Evolutionary conservation across 805 yeast genomes (phyloP), one percentile per base, ranked within the genome.

Genomic region (Ogataea pilisensis): DNA sequence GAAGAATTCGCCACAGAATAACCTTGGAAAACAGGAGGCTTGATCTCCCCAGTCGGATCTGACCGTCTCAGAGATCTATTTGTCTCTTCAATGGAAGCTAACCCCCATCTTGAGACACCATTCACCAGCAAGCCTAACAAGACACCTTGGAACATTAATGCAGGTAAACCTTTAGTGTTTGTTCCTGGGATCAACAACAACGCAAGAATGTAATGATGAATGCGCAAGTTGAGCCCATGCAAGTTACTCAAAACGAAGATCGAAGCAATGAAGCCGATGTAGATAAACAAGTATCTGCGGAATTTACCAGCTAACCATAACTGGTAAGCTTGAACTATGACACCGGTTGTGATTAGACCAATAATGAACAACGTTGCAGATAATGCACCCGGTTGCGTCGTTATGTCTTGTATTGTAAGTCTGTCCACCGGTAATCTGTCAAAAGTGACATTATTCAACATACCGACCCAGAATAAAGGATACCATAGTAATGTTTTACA

Each of bases 91-190:
- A 91, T 78, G 12, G 96, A 80, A 2, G 95, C 97, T 54, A 85
- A 80, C 41, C 93, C 97, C 99, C 99, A 91, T 41, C 95, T 69
- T 0, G 95, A 78, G 2, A 87, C 79, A 0, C 99, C 99, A 18
- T 90, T 83, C 5, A 89, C 69, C 37, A 85, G 72, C 34, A 91
- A 66, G 0, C 97, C 99, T 0, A 87, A 58, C 19, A 91, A 65
- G 1, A 91, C 74, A 2, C 97, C 98, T 58, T 90, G 96, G 55
- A 86, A 83, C 8, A 83, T 52, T 49, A 84, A 68, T 0, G 90
- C 89, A 0, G 85, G 70, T 31, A 75, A 57, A 0, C 93, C 90
- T 48, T 78, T 68, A 0, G 91, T 85, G 3, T 80, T 72, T 31
- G 96, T 86, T 0, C 96, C 97, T 0, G 96, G 95, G 2, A 90